Conservation (phyloP, 768 basidiomycete species). For the Scleroderma bovista region DNA sequence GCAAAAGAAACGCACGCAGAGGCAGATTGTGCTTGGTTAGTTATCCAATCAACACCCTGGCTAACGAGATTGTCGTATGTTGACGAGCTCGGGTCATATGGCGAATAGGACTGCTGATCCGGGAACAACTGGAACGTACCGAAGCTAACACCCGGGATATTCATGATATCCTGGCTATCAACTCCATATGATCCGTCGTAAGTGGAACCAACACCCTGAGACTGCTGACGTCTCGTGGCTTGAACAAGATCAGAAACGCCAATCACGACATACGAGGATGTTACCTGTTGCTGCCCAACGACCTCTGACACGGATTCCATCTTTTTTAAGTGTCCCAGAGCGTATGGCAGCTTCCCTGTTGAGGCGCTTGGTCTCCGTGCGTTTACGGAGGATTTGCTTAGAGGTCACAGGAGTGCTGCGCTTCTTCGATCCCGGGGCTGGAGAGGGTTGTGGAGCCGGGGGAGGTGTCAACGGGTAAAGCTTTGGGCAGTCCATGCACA, state of each 20-base stretch:
- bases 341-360: conserved; percentile 32
- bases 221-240: conserved; percentile 46
- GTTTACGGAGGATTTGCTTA: conserved; percentile 42
- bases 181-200: conserved; percentile 64
- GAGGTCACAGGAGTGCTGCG: conserved; percentile 42
- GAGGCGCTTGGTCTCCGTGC: conserved; percentile 44
- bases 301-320: conserved; percentile 50
- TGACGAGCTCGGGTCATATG: conserved; percentile 43
- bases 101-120: conserved; percentile 54
- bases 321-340: conserved; percentile 26
- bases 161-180: conserved; percentile 60
- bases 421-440: conserved; percentile 35
- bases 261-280: not conserved
- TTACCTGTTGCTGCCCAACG: conserved; percentile 54
- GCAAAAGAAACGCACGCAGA: conserved; percentile 34
- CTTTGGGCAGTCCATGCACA: conserved; percentile 53
- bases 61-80: conserved; percentile 49
- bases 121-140: conserved; percentile 63
- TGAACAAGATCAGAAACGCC: conserved; percentile 5
- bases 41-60: conserved; percentile 52
- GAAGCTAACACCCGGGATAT: conserved; percentile 52
- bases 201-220: conserved; percentile 39
- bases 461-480: conserved; percentile 37
- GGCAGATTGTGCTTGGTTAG: conserved; percentile 39
- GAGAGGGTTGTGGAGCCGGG: conserved; percentile 36